Percentiles rank a stretch among this genome's conserved stretches.
phyloP scores from a whole-genome alignment of 2,329 filamentous ascomycete genomes.

The Albophoma yamanashiensis region DNA sequence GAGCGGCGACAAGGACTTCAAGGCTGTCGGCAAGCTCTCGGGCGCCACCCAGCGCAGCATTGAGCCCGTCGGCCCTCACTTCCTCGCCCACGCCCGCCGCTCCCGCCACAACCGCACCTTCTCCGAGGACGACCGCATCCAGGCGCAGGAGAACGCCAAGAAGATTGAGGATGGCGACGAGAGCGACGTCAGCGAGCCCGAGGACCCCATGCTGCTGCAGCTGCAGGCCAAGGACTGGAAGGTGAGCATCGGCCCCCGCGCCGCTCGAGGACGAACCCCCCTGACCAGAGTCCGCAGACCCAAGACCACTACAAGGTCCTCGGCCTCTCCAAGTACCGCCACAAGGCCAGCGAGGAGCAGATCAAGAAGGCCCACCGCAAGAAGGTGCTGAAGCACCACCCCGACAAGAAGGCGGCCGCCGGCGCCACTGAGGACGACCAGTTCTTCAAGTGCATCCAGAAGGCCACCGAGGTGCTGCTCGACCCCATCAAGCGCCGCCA shows the following conservation, averaged over 20 bases:
- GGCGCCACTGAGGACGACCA: constrained; percentile 85
- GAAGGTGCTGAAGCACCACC: constrained; percentile 98
- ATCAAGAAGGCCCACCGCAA: constrained; percentile 99
- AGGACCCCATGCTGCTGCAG: constrained; percentile 85
- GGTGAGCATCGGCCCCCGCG: constrained; percentile 40
- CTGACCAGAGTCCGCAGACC: constrained; percentile 34
- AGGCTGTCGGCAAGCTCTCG: constrained; percentile 67
- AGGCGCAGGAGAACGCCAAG: constrained; percentile 89
- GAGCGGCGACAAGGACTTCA: constrained; percentile 87
- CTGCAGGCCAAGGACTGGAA: constrained; percentile 99
- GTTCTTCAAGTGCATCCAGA: constrained; percentile 99
- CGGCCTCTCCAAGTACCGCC: constrained; percentile 85
- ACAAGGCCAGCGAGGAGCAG: constrained; percentile 88
- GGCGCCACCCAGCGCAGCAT: constrained; percentile 74
- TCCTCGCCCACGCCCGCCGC: constrained; percentile 92
- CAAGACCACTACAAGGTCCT: constrained; percentile 99
- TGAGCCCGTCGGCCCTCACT: constrained; percentile 94
- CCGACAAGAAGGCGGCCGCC: constrained; percentile 93
- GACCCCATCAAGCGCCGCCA: constrained; percentile 90
- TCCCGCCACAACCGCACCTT: constrained; percentile 96
- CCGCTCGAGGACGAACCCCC: background rate
- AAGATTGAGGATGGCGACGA: constrained; percentile 88
- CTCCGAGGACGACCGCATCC: constrained; percentile 95
- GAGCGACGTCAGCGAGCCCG: constrained; percentile 84
- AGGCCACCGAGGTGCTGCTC: constrained; percentile 85